phyloP scores from a whole-genome alignment of 2,329 filamentous ascomycete species.

The Blumeria hordei region DNA sequence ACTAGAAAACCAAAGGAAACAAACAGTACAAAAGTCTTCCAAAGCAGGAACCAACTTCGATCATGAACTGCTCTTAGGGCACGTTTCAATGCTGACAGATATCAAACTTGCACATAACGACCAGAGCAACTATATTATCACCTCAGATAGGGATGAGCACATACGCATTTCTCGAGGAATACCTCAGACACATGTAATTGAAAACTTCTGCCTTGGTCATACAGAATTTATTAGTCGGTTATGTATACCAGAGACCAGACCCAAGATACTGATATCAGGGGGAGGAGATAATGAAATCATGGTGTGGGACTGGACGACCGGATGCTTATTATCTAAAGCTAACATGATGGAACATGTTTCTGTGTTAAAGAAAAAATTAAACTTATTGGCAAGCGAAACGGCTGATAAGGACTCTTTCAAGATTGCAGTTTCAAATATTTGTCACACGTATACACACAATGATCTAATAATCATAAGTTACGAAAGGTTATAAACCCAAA shows the following conservation, averaged over 20 bases:
- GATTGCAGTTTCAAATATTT: conserved; percentile 16
- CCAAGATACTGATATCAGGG: conserved; percentile 53
- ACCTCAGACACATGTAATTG: conserved; percentile 70
- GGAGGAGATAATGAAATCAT: conserved; percentile 62
- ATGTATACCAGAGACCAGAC: conserved; percentile 31
- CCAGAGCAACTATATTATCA: conserved; percentile 29
- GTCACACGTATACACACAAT: conserved; percentile 7
- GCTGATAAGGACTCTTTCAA: conserved; percentile 9
- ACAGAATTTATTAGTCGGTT: conserved; percentile 61
- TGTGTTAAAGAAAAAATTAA: conserved; percentile 16
- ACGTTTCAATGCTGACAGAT: conserved; percentile 85
- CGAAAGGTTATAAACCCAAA: conserved; percentile 23
- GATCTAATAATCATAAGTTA: conserved; percentile 25
- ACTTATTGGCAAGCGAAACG: neutral
- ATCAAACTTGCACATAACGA: conserved; percentile 32
- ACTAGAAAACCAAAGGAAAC: conserved; percentile 31
- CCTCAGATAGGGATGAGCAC: conserved; percentile 53
- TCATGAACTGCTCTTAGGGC: conserved; percentile 59
- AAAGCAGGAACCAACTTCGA: conserved; percentile 32
- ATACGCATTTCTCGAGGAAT: conserved; percentile 66
- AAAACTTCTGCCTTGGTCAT: conserved; percentile 75
- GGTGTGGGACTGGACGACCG: conserved; percentile 52
- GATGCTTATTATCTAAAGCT: conserved; percentile 25
- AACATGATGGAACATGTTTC: conserved; percentile 25
- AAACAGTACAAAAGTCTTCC: conserved; percentile 15